Evolutionary conservation across 805 yeast genomes (phyloP).

Genomic region (Spathaspora boniae): DNA sequence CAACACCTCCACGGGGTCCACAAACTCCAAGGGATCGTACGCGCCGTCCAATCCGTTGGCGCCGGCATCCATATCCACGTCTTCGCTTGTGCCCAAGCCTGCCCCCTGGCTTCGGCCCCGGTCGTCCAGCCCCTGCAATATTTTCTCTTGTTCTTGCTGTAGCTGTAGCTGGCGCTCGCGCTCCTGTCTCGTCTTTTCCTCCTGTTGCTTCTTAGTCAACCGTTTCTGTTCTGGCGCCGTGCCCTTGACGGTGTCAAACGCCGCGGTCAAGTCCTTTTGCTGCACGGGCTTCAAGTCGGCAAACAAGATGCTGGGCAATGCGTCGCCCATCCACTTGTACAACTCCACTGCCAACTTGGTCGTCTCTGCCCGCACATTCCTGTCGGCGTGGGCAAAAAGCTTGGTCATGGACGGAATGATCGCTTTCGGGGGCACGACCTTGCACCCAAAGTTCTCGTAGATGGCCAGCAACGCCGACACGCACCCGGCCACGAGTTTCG

Average conservation of each 20-base stretch:
- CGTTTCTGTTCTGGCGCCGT: slow-evolving; percentile 50
- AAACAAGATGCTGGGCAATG: slow-evolving; percentile 56
- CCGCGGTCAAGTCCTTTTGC: slow-evolving; percentile 73
- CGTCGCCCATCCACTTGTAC: slow-evolving; percentile 69
- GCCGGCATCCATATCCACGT: slow-evolving; percentile 31
- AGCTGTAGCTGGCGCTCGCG: slow-evolving; percentile 1
- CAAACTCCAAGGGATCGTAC: slow-evolving; percentile 66
- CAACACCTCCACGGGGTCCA: slow-evolving; percentile 67
- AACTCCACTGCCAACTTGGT: slow-evolving; percentile 63
- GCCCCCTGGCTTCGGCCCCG: slow-evolving; percentile 6
- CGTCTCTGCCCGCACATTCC: slow-evolving; percentile 79
- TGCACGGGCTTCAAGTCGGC: slow-evolving; percentile 86
- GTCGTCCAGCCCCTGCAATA: slow-evolving; percentile 7
- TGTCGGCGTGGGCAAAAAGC: slow-evolving; percentile 81
- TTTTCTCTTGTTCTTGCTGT: slow-evolving; percentile 6
- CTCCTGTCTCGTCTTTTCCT: slow-evolving; percentile 25
- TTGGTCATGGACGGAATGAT: slow-evolving; percentile 58
- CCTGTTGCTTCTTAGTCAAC: slow-evolving; percentile 51
- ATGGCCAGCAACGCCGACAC: slow-evolving; percentile 55
- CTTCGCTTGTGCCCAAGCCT: slow-evolving; percentile 20
- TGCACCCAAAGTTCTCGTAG: slow-evolving; percentile 60
- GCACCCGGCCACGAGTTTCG: slow-evolving; percentile 75
- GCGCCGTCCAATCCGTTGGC: slow-evolving; percentile 8
- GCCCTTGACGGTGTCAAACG: slow-evolving; percentile 52
- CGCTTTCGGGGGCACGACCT: slow-evolving; percentile 53